Conservation (phyloP, 306 rosid genomes). For the Gleditsia sinensis region DNA sequence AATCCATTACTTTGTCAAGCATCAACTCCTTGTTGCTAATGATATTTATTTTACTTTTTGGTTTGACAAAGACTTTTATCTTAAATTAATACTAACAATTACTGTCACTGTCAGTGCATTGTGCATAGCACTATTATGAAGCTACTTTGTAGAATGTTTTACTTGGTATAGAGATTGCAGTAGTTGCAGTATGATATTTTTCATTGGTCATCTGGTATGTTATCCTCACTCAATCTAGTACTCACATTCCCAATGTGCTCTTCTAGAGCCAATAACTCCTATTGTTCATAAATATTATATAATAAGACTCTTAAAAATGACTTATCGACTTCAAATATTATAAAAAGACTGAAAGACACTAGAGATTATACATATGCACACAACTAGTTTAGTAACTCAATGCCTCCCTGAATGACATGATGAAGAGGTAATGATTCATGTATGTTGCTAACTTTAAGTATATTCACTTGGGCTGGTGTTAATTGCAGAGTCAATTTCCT, state of each 20-base stretch:
- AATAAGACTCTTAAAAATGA: constrained; percentile 9
- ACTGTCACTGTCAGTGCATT: too few species aligned
- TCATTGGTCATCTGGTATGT: too few species aligned
- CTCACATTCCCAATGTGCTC: constrained; percentile 88
- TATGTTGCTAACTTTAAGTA: neutral
- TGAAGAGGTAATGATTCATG: neutral
- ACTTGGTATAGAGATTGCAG: too few species aligned
- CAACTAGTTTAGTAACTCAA: neutral
- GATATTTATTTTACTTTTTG: too few species aligned
- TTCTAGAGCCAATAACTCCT: constrained; percentile 86
- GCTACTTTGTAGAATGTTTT: too few species aligned
- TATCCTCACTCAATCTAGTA: constrained; percentile 79
- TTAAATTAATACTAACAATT: too few species aligned
- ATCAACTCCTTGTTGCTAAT: too few species aligned
- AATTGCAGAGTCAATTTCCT: neutral
- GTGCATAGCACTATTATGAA: too few species aligned
- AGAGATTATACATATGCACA: neutral
- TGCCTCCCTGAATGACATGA: neutral
- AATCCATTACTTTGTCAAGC: too few species aligned
- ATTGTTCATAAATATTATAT: constrained; percentile 8
- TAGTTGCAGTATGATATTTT: too few species aligned
- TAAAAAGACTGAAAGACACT: neutral
- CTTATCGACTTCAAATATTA: neutral
- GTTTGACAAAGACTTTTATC: too few species aligned
- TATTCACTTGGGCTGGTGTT: neutral